These are phyloP conservation scores for Pythium grandisporangium DNA, from an alignment of 352 stramenopile genomes.

Conservation along the genomic window DNA sequence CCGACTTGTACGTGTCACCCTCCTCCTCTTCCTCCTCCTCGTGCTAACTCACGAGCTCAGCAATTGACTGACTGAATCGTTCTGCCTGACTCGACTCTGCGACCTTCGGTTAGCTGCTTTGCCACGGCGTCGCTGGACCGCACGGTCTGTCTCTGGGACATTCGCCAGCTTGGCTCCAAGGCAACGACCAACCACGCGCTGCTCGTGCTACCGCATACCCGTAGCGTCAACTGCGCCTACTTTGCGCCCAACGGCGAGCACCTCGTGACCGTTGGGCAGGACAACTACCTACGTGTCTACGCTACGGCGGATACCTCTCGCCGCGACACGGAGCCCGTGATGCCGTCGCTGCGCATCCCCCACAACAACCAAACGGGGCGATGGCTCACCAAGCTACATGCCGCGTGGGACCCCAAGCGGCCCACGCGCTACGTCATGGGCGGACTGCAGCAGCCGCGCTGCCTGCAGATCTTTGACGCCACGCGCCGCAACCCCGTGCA, in stretches of 20 bases:
- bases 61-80: too few relatives aligned
- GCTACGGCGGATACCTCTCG: slow-evolving; percentile 27
- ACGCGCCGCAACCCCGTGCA: slow-evolving; percentile 59
- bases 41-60: too few relatives aligned
- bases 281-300: slow-evolving; percentile 76
- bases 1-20: slow-evolving; percentile 38
- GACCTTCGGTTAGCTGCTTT: slow-evolving; percentile 28
- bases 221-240: slow-evolving; percentile 84
- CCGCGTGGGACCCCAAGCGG: slow-evolving; percentile 69
- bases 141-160: slow-evolving; percentile 78
- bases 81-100: too few relatives aligned
- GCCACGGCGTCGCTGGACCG: slow-evolving; percentile 75
- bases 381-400: slow-evolving; percentile 85
- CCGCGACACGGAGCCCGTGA: slow-evolving; percentile 14
- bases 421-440: slow-evolving; percentile 71
- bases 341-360: slow-evolving; percentile 33
- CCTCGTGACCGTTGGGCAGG: slow-evolving; percentile 74
- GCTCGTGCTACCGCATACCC: slow-evolving; percentile 48
- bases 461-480: slow-evolving; percentile 76
- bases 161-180: slow-evolving; percentile 36
- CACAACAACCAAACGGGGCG: slow-evolving; percentile 84
- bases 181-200: slow-evolving; percentile 26
- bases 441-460: slow-evolving; percentile 71
- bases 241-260: slow-evolving; percentile 63
- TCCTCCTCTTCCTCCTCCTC: neutral